Evolutionary conservation across 805 yeast genomes (phyloP), one percentile per base, ranked within the genome.

Genomic region (Komagataella kurtzmanii): DNA sequence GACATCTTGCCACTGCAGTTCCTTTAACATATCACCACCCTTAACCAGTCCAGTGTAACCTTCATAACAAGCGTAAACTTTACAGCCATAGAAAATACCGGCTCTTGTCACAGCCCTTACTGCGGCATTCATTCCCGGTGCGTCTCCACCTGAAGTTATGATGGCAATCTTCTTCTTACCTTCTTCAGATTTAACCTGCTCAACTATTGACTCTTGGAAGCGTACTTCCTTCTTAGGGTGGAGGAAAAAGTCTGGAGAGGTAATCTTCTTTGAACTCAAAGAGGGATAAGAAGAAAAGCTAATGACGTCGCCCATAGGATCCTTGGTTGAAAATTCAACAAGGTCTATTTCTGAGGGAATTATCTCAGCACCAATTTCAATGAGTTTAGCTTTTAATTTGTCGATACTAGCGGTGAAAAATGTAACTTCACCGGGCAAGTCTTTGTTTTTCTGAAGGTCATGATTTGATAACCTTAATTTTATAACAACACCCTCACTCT

Each of bases 81-180:
- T 79, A 62, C 88, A 83, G 2, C 81, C 85, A 51, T 70, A 71
- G 65, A 68, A 75, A 54, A 83, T 76, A n/a, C 83, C 80, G 0
- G 88, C 75, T 53, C 90, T 68, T 3, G 83, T 81, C 48, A 83
- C 84, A 3, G 88, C 87, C 55, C 89, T 68, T 21, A 83, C 89
- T 43, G 80, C 81, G 3, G 88, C 82, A 61, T 82, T 81, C 90
- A 83, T 83, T 56, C 90, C 90, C 7, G 85, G 90, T 24, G 88
- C 83, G 61, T 83, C 90, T 58, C 90, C 90, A 54, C 90, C 90
- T 1, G 88, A 81, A 0, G 89, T 83, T 88, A 83, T 83, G 14
- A 83, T 85, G 1, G 83, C 90, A 54, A 83, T 80, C 65, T 81
- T 72, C 66, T 75, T 68, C 44, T 21, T 17, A 14, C 19, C 46